Base-by-base conservation (phyloP, 2,329 filamentous ascomycete species). In the Diaporthe ilicicola region DNA sequence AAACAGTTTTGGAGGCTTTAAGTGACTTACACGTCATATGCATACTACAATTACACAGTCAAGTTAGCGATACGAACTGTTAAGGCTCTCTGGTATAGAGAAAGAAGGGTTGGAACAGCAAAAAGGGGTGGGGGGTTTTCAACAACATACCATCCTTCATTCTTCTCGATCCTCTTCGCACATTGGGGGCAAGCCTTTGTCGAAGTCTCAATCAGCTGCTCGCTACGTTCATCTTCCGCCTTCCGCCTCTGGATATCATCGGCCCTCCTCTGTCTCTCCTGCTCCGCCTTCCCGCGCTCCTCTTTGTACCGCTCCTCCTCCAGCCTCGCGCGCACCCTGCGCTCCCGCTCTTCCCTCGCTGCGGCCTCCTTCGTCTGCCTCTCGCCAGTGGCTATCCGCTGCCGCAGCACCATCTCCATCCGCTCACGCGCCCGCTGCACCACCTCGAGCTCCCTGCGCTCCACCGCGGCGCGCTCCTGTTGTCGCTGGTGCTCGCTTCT, bases 361-460 rank as follows among this genome's bases (percentile, higher is more conserved):
- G 61, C 64, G 17, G 53, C 17, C 15, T 48, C 27, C 5, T 15
- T 24, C 19, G 48, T 67, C 22, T 50, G 56, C 44, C 22, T 46
- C 9, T 13, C 22, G 12, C 27, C 34, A 13, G 19, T 27, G 7
- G 12, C 27, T 19, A 27, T n/a, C 32, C 69, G 61, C 67, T 64
- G 68, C 46, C 54, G 54, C 62, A 67, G 24, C 4, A 27, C n/a
- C 8, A 12, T 15, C 54, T 81, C 79, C 15, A 79, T 73, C 19
- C 82, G 82, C 17, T 82, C 82, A 17, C 85, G 83, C n/a, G 84
- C 83, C 56, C 81, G 80, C 3, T 79, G 80, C 66, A 82, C 79
- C 32, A 82, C 79, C 13, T 13, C 39, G 27, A 44, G 37, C 15
- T 53, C 69, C 73, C 84, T 84, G 17, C 81, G 82, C 29, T 84